Conservation (phyloP, 73 alveolate genomes). For the Paramecium tetraurelia region DNA sequence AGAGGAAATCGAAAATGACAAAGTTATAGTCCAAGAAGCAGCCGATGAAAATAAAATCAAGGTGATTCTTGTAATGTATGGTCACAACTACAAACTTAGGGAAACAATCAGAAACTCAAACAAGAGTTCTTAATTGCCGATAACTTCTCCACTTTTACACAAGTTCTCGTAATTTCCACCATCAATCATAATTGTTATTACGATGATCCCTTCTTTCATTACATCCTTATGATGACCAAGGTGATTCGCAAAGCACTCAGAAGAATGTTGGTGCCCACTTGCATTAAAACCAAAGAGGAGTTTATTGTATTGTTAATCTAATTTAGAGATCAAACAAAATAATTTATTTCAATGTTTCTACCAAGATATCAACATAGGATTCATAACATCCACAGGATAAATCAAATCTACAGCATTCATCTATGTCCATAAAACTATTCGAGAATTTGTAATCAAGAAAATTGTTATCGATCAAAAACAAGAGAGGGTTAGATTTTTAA, state of each 20-base stretch:
- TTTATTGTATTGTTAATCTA: neutral
- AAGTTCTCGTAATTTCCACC: neutral
- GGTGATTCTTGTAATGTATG: neutral
- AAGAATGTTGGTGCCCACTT: neutral
- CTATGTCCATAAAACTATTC: neutral
- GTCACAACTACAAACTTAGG: neutral
- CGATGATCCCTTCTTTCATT: neutral
- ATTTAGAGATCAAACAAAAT: neutral
- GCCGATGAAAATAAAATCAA: neutral
- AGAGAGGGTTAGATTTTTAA: neutral
- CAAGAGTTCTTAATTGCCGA: neutral
- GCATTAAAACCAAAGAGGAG: neutral
- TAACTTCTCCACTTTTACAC: neutral
- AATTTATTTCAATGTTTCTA: neutral
- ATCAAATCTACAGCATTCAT: conserved; percentile 11
- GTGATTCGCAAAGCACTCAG: neutral
- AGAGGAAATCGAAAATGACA: neutral
- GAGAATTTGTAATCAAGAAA: neutral
- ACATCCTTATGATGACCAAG: neutral
- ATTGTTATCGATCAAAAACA: neutral
- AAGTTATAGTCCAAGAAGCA: neutral
- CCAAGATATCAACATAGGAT: conserved; percentile 20
- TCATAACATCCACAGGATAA: conserved; percentile 22
- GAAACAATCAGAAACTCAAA: neutral
- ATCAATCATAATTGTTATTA: neutral